Evolutionary conservation across 768 basidiomycete genomes (phyloP).

Genomic region (Baorangia bicolor): DNA sequence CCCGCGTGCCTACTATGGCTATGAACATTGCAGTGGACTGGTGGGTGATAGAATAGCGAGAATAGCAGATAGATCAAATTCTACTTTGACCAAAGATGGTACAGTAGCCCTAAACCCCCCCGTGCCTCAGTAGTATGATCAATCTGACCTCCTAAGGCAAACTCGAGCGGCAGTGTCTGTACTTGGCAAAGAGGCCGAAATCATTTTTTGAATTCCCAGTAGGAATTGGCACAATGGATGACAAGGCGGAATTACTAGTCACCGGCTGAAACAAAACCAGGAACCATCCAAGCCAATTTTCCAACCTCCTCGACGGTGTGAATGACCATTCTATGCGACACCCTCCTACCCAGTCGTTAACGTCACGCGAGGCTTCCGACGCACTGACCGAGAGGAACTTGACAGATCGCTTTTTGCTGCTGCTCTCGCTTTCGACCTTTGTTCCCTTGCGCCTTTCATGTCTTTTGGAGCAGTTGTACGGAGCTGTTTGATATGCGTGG

Average conservation of each 20-base stretch:
- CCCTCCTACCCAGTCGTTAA: constrained; percentile 12
- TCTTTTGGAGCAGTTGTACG: constrained; percentile 77
- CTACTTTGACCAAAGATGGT: neutral
- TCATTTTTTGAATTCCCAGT: neutral
- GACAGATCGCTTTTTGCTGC: constrained; percentile 40
- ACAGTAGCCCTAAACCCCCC: neutral
- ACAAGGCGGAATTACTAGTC: neutral
- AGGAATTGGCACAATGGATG: neutral
- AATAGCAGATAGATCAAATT: neutral
- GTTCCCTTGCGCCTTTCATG: constrained; percentile 67
- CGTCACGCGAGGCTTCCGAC: constrained; percentile 23
- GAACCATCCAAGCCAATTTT: neutral
- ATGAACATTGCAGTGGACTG: constrained; percentile 52
- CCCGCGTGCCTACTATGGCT: constrained; percentile 62
- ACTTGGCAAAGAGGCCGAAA: neutral
- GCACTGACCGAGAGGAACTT: constrained; percentile 9
- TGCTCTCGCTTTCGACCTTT: constrained; percentile 48
- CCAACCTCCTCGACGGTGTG: neutral
- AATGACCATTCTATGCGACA: neutral
- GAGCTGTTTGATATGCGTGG: constrained; percentile 81
- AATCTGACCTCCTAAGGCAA: neutral
- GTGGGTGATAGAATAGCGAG: neutral
- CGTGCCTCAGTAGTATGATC: neutral
- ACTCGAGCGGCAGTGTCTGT: neutral
- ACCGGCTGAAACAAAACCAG: neutral